Conservation (phyloP, 139 green algal species). For the Microglena sp. region DNA sequence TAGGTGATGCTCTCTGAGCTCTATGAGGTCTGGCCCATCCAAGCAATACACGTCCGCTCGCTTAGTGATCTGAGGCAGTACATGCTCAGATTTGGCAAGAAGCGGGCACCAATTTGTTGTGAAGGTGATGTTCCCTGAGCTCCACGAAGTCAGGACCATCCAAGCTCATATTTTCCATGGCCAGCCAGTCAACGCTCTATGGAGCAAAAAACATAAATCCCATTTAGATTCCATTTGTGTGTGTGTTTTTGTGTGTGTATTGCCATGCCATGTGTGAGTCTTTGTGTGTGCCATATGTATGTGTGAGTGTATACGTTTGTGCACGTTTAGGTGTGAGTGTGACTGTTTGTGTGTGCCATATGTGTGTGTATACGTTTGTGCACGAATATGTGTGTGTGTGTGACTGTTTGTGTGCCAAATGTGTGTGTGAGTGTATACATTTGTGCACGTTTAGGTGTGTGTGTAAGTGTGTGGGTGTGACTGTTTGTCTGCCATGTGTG, state of each 20-base stretch:
- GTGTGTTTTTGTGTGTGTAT: neutral
- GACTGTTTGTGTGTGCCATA: slow-evolving; percentile 4
- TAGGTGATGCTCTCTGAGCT: too few species aligned
- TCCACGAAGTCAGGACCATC: neutral
- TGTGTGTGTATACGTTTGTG: neutral
- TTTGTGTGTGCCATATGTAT: neutral
- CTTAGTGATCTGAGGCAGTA: slow-evolving; percentile 2
- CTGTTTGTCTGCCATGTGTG: too few species aligned
- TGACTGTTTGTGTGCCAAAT: too few species aligned
- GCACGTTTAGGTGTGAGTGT: slow-evolving; percentile 7
- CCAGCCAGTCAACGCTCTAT: too few species aligned
- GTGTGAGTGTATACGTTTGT: slow-evolving; percentile 1
- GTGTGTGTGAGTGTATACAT: neutral
- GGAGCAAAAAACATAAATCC: neutral
- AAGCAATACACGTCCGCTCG: too few species aligned
- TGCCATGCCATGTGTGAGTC: neutral
- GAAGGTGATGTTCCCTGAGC: neutral
- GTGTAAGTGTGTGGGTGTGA: slow-evolving; percentile 1
- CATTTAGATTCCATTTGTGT: neutral
- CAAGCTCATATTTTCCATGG: neutral
- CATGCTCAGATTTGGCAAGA: neutral
- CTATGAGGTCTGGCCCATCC: too few species aligned
- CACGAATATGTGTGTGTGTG: neutral
- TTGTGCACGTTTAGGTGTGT: neutral
- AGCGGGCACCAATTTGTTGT: neutral